Conservation (phyloP, 2,329 filamentous ascomycete species). For the Colletotrichum simmondsii region DNA sequence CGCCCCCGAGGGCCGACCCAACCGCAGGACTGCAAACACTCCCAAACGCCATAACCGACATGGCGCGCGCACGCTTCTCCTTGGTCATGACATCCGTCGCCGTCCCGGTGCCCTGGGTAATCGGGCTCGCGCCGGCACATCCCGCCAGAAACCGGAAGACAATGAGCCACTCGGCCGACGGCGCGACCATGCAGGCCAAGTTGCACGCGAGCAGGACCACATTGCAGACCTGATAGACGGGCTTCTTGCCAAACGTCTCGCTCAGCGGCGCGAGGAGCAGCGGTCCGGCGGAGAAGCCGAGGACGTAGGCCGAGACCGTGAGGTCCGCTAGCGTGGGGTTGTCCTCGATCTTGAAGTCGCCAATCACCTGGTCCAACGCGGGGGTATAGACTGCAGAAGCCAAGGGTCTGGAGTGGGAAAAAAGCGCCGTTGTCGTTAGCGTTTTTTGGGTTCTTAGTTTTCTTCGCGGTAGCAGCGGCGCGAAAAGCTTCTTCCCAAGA, state of each 20-base stretch:
- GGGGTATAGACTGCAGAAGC: conserved; percentile 29
- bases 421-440: conserved; percentile 1
- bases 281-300: conserved; percentile 23
- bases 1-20: conserved; percentile 10
- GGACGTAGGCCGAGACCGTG: conserved; percentile 21
- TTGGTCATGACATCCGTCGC: conserved; percentile 16
- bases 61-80: conserved; percentile 8
- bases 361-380: conserved; percentile 10
- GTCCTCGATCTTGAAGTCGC: conserved; percentile 9
- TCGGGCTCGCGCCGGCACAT: conserved; percentile 18
- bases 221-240: conserved; percentile 12
- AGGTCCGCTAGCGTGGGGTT: conserved; percentile 7
- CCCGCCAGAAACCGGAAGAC: conserved; percentile 21
- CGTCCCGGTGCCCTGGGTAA: conserved; percentile 17
- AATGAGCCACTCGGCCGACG: conserved; percentile 14
- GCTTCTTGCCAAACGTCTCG: conserved; percentile 9
- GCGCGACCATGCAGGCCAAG: conserved; percentile 15
- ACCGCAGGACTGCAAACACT: conserved; percentile 22
- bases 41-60: conserved; percentile 21
- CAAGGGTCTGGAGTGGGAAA: not conserved
- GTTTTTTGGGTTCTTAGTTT: not conserved
- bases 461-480: not conserved
- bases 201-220: conserved; percentile 14
- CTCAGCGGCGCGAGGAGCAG: conserved; percentile 9
- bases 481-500: not conserved